Evolutionary conservation across 768 basidiomycete species (phyloP).

Genomic region (Mycena rosella): DNA sequence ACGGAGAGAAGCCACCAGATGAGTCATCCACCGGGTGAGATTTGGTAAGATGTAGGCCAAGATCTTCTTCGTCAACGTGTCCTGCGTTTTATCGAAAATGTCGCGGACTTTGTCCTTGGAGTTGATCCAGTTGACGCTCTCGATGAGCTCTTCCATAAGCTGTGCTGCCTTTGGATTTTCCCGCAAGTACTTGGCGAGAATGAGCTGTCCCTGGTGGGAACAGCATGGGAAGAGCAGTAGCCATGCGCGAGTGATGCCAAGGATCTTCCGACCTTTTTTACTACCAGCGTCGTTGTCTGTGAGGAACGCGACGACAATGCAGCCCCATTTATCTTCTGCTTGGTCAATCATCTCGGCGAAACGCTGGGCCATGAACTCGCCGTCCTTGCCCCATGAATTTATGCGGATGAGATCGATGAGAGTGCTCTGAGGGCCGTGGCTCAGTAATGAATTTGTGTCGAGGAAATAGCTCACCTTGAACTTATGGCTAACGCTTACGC

Average conservation of each 20-base stretch:
- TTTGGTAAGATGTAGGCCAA: neutral
- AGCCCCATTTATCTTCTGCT: conserved; percentile 33
- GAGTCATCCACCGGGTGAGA: conserved; percentile 36
- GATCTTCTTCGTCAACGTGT: too few relatives aligned
- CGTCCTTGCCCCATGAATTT: conserved; percentile 42
- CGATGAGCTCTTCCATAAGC: neutral
- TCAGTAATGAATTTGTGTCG: too few relatives aligned
- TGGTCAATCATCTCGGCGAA: conserved; percentile 44
- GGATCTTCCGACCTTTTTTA: conserved; percentile 41
- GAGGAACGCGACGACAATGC: conserved; percentile 36
- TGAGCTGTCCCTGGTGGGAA: conserved; percentile 44
- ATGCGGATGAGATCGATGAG: conserved; percentile 42
- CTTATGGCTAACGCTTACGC: too few relatives aligned
- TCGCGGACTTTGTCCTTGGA: conserved; percentile 5
- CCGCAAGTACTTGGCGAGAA: conserved; percentile 21
- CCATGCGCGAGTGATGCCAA: conserved; percentile 37
- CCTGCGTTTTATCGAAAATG: conserved; percentile 10
- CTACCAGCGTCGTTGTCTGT: conserved; percentile 46
- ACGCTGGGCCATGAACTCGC: conserved; percentile 41
- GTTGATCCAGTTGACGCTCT: neutral
- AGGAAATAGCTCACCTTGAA: too few relatives aligned
- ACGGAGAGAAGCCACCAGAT: conserved; percentile 26
- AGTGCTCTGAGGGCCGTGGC: conserved; percentile 32
- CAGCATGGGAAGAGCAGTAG: conserved; percentile 41
- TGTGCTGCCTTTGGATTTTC: neutral